Evolutionary conservation across 2,329 filamentous ascomycete genomes (phyloP), one percentile per base, ranked within the genome.

Genomic region (Parastagonospora avenae): DNA sequence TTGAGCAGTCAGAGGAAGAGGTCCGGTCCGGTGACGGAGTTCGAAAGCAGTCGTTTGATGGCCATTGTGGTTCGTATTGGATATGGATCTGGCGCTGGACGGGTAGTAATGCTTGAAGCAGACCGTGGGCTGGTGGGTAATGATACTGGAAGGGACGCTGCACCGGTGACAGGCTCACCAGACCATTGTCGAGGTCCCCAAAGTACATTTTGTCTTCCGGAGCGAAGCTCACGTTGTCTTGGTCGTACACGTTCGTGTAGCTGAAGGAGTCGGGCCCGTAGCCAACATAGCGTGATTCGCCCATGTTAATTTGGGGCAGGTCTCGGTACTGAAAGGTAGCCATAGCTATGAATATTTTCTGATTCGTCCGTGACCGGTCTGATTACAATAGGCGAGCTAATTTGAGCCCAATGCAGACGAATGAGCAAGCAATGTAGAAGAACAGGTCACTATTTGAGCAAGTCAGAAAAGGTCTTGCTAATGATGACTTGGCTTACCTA

Each of bases 61-160:
- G 60, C 63, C 63, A 73, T 24, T 58, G 55, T 16, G 48, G 51
- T 35, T 66, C 54, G 41, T 61, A 65, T 12, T 58, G 59, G 16
- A 42, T 38, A 4, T 57, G 46, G 29, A 51, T 48, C 24, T 58
- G 68, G 11, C 37, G 50, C 9, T 63, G 51, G 8, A 60, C 40
- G 4, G 60, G 59, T 24, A 65, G 54, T 15, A 70, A 68, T 24
- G 64, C 63, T 36, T 70, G 60, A 15, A 72, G 60, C n/a, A 71
- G 49, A 8, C 62, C 63, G 4, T 50, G 42, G 15, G 62, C 45
- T 16, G 70, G 60, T 7, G 69, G 67, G 28, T 61, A 61, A 14
- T 55, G 51, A 32, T 73, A 70, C 33, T 55, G 47, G 49, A 74
- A 61, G 48, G 68, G 74, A 19, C 72, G 71, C 42, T 73, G 66